A percentile compares a stretch with the other conserved stretches of the same genome.
phyloP scores from a whole-genome alignment of 2,329 filamentous ascomycete genomes.

The Arthrobotrys megalospora region DNA sequence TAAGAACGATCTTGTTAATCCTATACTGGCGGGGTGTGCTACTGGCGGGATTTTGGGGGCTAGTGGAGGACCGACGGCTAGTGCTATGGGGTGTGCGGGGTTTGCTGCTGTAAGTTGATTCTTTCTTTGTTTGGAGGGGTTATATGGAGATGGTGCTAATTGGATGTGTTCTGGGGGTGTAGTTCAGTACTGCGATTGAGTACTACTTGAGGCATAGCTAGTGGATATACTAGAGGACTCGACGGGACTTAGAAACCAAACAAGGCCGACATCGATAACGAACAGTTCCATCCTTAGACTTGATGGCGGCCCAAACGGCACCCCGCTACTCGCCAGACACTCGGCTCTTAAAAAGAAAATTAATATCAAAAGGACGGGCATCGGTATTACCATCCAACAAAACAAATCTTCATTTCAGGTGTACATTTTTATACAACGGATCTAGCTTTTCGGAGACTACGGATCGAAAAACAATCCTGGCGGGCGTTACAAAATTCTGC shows the following conservation, averaged over 20 bases:
- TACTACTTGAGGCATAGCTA: constrained; percentile 64
- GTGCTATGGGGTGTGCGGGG: constrained; percentile 87
- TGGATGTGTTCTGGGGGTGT: neutral
- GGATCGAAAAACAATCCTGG: neutral
- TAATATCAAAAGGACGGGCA: too few relatives aligned
- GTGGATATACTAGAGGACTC: neutral
- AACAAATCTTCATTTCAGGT: constrained; percentile 57
- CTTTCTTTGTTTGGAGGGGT: constrained; percentile 75
- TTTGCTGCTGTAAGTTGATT: constrained; percentile 77
- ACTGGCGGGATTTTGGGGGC: constrained; percentile 90
- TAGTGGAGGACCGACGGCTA: constrained; percentile 89
- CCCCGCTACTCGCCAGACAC: too few relatives aligned
- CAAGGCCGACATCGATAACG: neutral
- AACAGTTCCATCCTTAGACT: too few relatives aligned
- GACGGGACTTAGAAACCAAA: too few relatives aligned
- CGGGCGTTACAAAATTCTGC: constrained; percentile 6
- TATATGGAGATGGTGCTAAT: constrained; percentile 21
- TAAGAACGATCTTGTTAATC: constrained; percentile 94
- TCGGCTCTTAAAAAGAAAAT: too few relatives aligned
- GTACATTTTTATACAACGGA: constrained; percentile 1
- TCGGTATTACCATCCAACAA: constrained; percentile 21
- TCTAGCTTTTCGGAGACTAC: neutral
- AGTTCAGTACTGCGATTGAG: constrained; percentile 65
- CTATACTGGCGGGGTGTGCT: constrained; percentile 87
- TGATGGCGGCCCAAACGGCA: too few relatives aligned